A percentile compares a stretch with the other conserved stretches of the same genome.
These are phyloP conservation scores for Tolypocladium inflatum DNA, from an alignment of 2,329 filamentous ascomycete species.

Conservation along the genomic window DNA sequence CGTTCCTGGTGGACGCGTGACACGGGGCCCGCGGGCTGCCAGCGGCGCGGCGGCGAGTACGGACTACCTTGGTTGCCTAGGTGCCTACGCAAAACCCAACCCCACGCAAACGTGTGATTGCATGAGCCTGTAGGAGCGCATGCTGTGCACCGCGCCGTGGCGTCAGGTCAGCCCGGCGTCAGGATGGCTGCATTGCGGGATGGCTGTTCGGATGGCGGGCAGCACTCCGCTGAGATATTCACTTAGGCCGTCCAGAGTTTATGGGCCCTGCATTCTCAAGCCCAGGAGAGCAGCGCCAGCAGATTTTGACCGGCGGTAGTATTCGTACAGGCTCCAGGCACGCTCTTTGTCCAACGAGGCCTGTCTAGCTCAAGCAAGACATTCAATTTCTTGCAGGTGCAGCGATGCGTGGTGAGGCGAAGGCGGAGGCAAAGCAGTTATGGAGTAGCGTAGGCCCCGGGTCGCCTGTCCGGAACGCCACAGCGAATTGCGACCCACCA, in stretches of 20 bases:
- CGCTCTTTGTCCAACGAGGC: not conserved
- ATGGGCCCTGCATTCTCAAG: too few relatives aligned
- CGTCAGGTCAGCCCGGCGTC: not conserved
- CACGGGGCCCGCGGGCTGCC: not conserved
- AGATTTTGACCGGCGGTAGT: not conserved
- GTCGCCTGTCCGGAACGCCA: not conserved
- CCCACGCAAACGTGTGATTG: not conserved
- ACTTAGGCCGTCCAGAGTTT: too few relatives aligned
- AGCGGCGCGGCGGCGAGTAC: not conserved
- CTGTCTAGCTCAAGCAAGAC: not conserved
- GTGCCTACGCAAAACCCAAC: not conserved
- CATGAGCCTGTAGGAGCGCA: not conserved
- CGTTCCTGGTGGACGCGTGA: too few relatives aligned
- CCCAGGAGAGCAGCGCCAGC: not conserved
- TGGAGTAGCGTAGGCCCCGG: not conserved
- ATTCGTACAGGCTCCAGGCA: not conserved
- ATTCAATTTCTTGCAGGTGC: not conserved
- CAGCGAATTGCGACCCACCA: not conserved
- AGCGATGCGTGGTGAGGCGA: too few relatives aligned
- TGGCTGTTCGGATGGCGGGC: too few relatives aligned
- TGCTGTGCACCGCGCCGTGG: not conserved
- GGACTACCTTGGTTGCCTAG: not conserved
- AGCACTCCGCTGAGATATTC: too few relatives aligned
- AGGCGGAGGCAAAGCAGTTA: too few relatives aligned
- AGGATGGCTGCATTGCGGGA: too few relatives aligned